Percentiles rank a stretch among this genome's conserved stretches.
These are phyloP conservation scores for Trichoderma sp. DNA, from an alignment of 2,329 filamentous ascomycete species.

Conservation along the genomic window DNA sequence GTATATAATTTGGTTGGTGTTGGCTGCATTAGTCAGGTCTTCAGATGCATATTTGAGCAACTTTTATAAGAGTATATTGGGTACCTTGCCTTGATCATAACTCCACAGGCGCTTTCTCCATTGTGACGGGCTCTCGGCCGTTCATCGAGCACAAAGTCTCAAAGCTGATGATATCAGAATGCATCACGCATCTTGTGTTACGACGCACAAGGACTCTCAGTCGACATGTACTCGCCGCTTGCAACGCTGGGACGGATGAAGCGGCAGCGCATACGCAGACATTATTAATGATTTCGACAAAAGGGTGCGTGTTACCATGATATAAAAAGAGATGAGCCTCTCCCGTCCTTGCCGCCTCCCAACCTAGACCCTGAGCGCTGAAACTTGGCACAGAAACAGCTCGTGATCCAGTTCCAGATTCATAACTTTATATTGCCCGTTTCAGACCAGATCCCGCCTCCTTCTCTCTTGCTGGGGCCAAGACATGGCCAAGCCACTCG, in stretches of 20 bases:
- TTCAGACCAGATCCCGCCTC: background rate
- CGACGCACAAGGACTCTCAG: background rate
- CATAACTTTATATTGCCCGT: background rate
- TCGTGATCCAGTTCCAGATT: background rate
- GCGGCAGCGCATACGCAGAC: background rate
- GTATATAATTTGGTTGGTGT: conserved; percentile 15
- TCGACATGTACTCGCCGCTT: background rate
- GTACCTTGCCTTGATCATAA: background rate
- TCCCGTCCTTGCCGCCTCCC: background rate
- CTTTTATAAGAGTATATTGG: background rate
- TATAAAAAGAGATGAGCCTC: background rate
- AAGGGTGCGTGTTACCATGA: background rate
- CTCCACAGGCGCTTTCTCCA: background rate
- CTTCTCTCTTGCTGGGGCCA: background rate
- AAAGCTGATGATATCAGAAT: background rate
- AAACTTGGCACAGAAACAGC: background rate
- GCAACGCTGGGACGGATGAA: background rate
- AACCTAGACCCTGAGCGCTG: background rate
- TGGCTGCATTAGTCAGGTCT: conserved; percentile 2
- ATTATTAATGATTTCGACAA: background rate
- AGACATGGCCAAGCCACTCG: background rate
- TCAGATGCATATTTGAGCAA: conserved; percentile 21
- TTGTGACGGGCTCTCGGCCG: background rate
- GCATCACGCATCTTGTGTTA: background rate
- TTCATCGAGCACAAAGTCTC: background rate